Conservation (phyloP, 148 eudicot genomes). For the Arctostaphylos glauca region DNA sequence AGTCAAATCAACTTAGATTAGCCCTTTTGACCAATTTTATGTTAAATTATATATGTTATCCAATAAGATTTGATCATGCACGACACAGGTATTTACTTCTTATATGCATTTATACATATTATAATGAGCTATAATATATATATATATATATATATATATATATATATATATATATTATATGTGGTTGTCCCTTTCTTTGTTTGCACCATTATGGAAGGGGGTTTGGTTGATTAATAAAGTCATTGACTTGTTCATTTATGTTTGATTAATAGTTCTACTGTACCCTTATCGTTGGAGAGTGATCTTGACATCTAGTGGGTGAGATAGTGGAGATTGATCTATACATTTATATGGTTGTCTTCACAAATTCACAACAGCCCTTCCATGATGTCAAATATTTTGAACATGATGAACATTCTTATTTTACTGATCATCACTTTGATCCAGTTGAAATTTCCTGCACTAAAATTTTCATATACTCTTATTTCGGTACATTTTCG, state of each 20-base stretch:
- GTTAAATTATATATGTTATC: too few species aligned
- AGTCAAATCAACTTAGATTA: too few species aligned
- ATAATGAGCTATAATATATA: too few species aligned
- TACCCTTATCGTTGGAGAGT: slow-evolving; percentile 23
- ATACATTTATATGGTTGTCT: background rate
- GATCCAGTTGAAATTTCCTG: too few species aligned
- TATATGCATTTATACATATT: background rate
- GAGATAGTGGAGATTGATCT: background rate
- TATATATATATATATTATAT: background rate
- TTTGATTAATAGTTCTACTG: background rate
- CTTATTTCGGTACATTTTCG: too few species aligned
- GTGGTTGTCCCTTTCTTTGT: background rate
- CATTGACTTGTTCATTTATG: slow-evolving; percentile 9
- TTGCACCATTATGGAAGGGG: background rate
- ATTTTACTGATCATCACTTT: too few species aligned
- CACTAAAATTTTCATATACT: too few species aligned
- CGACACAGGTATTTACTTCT: background rate
- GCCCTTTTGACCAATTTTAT: too few species aligned
- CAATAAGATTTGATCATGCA: slow-evolving; percentile 5
- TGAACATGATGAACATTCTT: too few species aligned
- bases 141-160: too few species aligned
- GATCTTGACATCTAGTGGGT: background rate
- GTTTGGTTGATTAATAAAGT: slow-evolving; percentile 9
- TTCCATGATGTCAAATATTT: too few species aligned
- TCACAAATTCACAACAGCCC: background rate